A percentile compares a stretch with the other conserved stretches of the same genome.
These are phyloP conservation scores for Pezicula carpinea DNA, from an alignment of 2,329 filamentous ascomycete species.

Conservation along the genomic window DNA sequence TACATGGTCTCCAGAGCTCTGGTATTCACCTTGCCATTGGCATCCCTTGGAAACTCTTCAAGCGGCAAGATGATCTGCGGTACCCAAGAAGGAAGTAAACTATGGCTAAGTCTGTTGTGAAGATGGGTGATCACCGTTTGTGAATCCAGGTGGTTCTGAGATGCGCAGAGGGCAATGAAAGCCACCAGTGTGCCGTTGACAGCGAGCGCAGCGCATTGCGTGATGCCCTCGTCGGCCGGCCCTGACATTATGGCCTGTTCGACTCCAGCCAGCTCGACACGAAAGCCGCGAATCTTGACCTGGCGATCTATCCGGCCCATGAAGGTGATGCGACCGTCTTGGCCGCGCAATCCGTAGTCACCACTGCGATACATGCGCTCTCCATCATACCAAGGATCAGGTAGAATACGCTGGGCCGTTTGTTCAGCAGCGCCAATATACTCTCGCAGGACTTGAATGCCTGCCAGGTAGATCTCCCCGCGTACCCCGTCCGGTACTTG, in stretches of 20 bases:
- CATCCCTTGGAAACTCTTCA: no score
- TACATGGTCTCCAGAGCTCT: conserved; percentile 18
- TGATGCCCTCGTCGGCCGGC: conserved; percentile 7
- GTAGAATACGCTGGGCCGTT: conserved; percentile 28
- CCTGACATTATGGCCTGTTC: conserved; percentile 27
- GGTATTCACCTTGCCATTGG: conserved; percentile 26
- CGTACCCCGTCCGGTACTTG: conserved; percentile 30
- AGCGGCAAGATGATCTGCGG: background rate
- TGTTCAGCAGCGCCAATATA: conserved; percentile 33
- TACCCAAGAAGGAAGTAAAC: background rate
- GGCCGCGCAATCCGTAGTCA: conserved; percentile 34
- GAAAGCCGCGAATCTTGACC: conserved; percentile 33
- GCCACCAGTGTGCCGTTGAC: conserved; percentile 25
- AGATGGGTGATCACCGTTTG: background rate
- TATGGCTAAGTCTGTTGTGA: background rate
- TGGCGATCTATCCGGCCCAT: conserved; percentile 38
- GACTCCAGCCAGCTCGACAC: conserved; percentile 36
- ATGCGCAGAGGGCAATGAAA: background rate
- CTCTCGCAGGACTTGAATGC: conserved; percentile 37
- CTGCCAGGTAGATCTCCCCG: conserved; percentile 38
- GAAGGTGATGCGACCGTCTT: conserved; percentile 33
- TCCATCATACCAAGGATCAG: conserved; percentile 19
- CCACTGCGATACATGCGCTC: conserved; percentile 38
- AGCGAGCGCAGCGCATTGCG: conserved; percentile 22
- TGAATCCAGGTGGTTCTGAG: background rate